phyloP scores from a whole-genome alignment of 2,329 filamentous ascomycete genomes.

The Botrytis fabae region DNA sequence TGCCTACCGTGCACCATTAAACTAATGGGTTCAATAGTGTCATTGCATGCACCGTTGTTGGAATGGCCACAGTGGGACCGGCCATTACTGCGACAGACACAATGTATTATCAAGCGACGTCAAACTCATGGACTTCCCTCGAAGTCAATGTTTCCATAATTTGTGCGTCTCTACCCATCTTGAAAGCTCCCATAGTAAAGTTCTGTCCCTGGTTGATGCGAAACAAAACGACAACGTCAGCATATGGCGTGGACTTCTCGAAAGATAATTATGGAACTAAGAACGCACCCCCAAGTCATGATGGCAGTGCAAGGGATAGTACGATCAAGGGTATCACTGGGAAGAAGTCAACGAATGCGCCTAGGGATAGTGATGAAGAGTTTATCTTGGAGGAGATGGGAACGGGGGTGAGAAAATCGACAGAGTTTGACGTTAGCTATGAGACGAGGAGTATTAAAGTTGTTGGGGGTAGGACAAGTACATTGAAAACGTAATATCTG shows the following conservation, averaged over 20 bases:
- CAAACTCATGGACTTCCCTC: constrained; percentile 39
- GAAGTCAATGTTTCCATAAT: constrained; percentile 43
- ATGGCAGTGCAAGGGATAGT: background rate
- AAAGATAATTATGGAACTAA: background rate
- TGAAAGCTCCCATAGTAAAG: constrained; percentile 4
- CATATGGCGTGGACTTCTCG: background rate
- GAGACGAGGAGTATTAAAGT: background rate
- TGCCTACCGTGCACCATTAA: background rate
- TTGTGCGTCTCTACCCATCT: constrained; percentile 43
- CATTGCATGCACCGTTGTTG: background rate
- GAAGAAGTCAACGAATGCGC: background rate
- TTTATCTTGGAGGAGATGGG: background rate
- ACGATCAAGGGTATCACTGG: background rate
- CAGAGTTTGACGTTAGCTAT: background rate
- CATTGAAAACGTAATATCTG: background rate
- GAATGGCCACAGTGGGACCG: background rate
- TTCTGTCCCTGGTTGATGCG: constrained; percentile 15
- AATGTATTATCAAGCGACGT: constrained; percentile 48
- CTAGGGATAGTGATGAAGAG: background rate
- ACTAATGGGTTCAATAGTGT: background rate
- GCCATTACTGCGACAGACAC: background rate
- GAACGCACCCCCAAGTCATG: background rate
- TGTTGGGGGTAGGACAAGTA: background rate
- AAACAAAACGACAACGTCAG: background rate
- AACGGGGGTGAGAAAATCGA: background rate